These are phyloP conservation scores for Talaromyces marneffei DNA, from an alignment of 2,329 filamentous ascomycete species.

Conservation along the genomic window DNA sequence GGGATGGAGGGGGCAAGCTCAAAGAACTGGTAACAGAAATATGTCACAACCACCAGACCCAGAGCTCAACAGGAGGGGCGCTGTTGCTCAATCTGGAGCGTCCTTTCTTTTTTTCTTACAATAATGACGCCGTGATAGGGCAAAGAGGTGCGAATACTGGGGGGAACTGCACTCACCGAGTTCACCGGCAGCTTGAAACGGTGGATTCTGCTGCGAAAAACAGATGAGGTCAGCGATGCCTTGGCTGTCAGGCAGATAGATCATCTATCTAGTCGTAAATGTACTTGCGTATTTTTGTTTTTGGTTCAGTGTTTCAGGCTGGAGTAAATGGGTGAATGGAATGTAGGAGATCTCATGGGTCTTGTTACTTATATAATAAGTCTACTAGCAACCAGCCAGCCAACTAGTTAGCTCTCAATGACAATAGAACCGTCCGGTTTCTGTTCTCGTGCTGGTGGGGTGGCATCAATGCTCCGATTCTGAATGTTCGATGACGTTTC, in stretches of 20 bases:
- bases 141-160: not conserved
- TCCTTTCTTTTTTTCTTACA: not conserved
- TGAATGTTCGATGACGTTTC: slow-evolving; percentile 5
- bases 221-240: slow-evolving; percentile 27
- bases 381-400: no score
- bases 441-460: slow-evolving; percentile 1
- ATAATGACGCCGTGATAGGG: not conserved
- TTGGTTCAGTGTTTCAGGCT: no score
- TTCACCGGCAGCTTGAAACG: slow-evolving; percentile 24
- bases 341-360: not conserved
- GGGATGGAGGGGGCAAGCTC: slow-evolving; percentile 5
- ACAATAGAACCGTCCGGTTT: slow-evolving; percentile 4
- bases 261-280: no score
- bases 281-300: not conserved
- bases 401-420: no score
- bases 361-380: not conserved
- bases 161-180: slow-evolving; percentile 29
- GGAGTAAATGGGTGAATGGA: not conserved
- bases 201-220: not conserved
- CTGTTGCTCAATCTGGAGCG: not conserved
- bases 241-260: not conserved
- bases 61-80: not conserved
- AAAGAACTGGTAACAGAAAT: no score
- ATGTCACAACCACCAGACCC: no score
- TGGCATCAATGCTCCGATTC: not conserved